These are phyloP conservation scores for Phialophora expanda DNA, from an alignment of 2,329 filamentous ascomycete species.

Conservation along the genomic window DNA sequence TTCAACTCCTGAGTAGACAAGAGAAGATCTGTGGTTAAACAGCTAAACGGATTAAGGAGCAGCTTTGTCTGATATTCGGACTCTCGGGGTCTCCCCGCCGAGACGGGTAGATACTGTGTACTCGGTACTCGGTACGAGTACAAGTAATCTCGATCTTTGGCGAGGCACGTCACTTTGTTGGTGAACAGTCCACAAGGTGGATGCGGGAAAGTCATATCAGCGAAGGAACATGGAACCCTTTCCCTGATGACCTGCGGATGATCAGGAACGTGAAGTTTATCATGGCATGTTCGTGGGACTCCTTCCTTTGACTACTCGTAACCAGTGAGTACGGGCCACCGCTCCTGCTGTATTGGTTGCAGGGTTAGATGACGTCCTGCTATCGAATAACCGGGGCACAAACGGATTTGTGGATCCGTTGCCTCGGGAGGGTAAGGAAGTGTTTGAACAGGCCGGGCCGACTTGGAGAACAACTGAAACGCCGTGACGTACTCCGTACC, in stretches of 20 bases:
- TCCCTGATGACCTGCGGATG: not conserved
- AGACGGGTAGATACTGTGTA: not conserved
- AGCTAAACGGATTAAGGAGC: not conserved
- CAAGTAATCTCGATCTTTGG: not conserved
- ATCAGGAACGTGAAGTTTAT: not conserved
- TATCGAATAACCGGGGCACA: not conserved
- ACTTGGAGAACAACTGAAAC: slow-evolving; percentile 10
- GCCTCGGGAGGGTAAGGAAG: not conserved
- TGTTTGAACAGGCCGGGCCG: slow-evolving; percentile 2
- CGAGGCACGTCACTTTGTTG: not conserved
- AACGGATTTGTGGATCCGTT: slow-evolving; percentile 8
- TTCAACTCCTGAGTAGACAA: not conserved
- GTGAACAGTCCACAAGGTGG: not conserved
- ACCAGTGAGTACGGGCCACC: not conserved
- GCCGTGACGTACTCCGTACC: slow-evolving; percentile 23
- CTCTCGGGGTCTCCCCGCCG: not conserved
- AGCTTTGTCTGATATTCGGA: not conserved
- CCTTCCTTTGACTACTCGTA: not conserved
- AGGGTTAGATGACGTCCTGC: slow-evolving; percentile 20
- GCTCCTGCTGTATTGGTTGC: not conserved
- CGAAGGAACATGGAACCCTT: not conserved
- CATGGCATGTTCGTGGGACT: not conserved
- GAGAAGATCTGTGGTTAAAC: not conserved
- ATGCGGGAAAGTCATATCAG: not conserved
- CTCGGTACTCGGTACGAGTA: too few species aligned